phyloP scores from a whole-genome alignment of 2,329 filamentous ascomycete genomes.

The Penicillium sp. region DNA sequence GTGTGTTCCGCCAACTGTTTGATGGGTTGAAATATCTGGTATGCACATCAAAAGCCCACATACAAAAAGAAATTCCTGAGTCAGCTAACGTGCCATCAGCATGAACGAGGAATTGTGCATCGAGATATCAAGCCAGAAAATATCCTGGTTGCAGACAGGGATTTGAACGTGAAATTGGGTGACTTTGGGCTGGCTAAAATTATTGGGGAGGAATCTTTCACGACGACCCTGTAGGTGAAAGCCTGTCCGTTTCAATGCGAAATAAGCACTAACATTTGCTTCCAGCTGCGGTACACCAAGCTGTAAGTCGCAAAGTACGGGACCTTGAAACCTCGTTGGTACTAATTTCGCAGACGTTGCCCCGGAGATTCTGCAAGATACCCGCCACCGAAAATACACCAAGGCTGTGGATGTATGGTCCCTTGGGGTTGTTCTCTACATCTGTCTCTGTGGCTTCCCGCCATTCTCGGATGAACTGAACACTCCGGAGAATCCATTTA shows the following conservation, averaged over 20 bases:
- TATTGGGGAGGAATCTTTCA: conserved; percentile 96
- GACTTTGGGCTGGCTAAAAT: conserved; percentile 98
- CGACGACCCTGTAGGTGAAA: conserved; percentile 65
- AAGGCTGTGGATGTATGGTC: conserved; percentile 96
- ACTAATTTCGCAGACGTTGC: conserved; percentile 59
- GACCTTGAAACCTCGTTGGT: background rate
- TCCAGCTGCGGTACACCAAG: conserved; percentile 76
- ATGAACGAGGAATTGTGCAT: conserved; percentile 94
- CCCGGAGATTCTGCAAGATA: conserved; percentile 82
- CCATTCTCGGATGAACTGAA: conserved; percentile 93
- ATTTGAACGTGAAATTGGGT: conserved; percentile 79
- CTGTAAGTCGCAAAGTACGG: conserved; percentile 43
- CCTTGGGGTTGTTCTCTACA: conserved; percentile 93
- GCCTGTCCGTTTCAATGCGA: background rate
- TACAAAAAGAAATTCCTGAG: background rate
- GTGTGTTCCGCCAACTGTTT: conserved; percentile 83
- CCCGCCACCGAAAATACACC: conserved; percentile 75
- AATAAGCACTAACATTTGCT: conserved; percentile 18
- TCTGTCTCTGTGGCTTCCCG: conserved; percentile 91
- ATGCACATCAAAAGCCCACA: conserved; percentile 29
- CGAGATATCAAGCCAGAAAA: conserved; percentile 97
- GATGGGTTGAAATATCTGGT: conserved; percentile 92
- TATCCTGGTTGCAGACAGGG: conserved; percentile 76
- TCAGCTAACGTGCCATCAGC: conserved; percentile 48
- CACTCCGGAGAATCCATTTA: conserved; percentile 72